A percentile compares a stretch with the other conserved stretches of the same genome.
phyloP scores from a whole-genome alignment of 1,284 basidiomycete genomes.

The Prillingera fragicola region DNA sequence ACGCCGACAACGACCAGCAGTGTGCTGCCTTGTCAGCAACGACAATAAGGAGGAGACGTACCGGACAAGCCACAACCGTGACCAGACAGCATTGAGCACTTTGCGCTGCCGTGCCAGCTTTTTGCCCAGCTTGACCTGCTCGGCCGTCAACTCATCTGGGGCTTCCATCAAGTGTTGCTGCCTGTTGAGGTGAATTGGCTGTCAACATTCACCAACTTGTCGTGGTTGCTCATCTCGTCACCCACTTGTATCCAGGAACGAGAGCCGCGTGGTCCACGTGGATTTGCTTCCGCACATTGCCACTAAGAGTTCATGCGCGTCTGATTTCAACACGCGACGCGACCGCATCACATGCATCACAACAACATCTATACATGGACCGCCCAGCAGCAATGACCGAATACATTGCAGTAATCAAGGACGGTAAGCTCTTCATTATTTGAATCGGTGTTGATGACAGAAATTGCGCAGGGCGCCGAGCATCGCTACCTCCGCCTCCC shows the following conservation, averaged over 20 bases:
- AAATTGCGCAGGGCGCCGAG: conserved; percentile 24
- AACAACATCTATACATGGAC: too few species aligned
- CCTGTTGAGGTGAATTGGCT: too few species aligned
- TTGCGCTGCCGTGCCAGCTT: conserved; percentile 9
- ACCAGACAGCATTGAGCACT: conserved; percentile 2
- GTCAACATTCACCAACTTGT: too few species aligned
- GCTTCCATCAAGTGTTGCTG: too few species aligned
- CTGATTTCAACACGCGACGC: too few species aligned
- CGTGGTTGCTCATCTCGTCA: too few species aligned
- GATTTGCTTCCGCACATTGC: too few species aligned
- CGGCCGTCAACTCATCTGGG: conserved; percentile 6
- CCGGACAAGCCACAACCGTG: conserved; percentile 3
- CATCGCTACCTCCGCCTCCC: conserved; percentile 40
- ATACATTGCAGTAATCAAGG: conserved; percentile 25
- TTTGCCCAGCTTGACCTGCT: conserved; percentile 6
- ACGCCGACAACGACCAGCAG: conserved; percentile 60
- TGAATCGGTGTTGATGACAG: conserved; percentile 15
- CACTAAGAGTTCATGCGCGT: too few species aligned
- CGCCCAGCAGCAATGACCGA: conserved; percentile 26
- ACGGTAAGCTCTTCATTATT: conserved; percentile 14
- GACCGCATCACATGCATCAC: too few species aligned
- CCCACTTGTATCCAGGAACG: too few species aligned
- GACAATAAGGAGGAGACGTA: background rate
- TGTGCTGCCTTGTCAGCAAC: conserved; percentile 5
- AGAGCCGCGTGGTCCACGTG: too few species aligned